These are phyloP conservation scores for Hygrocybe coccinea DNA, from an alignment of 768 basidiomycete genomes.

Conservation along the genomic window DNA sequence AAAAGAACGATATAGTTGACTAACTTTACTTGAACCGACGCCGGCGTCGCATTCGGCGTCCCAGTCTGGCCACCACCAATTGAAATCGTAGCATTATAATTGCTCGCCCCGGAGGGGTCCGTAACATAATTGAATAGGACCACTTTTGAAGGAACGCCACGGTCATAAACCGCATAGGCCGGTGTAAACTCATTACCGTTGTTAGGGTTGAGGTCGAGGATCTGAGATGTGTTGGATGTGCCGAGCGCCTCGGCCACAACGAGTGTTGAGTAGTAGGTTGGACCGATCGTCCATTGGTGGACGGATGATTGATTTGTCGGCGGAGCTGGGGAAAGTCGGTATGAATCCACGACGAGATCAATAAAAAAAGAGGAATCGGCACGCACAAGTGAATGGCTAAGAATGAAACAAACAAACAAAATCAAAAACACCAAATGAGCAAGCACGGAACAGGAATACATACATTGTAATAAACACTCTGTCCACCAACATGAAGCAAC, in stretches of 20 bases:
- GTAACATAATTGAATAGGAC: conserved; percentile 71
- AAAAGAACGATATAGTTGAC: conserved; percentile 16
- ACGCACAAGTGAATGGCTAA: conserved; percentile 32
- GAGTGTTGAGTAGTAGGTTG: conserved; percentile 69
- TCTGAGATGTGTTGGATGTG: conserved; percentile 53
- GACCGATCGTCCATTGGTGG: conserved; percentile 69
- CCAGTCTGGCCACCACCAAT: conserved; percentile 34
- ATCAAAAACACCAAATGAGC: conserved; percentile 1
- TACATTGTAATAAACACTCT: conserved; percentile 23
- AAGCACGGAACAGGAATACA: conserved; percentile 31
- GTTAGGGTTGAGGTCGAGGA: conserved; percentile 60
- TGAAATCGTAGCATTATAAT: conserved; percentile 49
- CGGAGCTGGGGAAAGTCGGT: conserved; percentile 34
- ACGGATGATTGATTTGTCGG: conserved; percentile 52
- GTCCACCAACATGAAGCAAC: conserved; percentile 21
- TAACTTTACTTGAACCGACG: conserved; percentile 50
- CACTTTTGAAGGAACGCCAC: conserved; percentile 53
- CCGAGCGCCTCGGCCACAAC: conserved; percentile 69
- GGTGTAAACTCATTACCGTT: conserved; percentile 51
- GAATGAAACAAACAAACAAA: conserved; percentile 19
- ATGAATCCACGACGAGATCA: conserved; percentile 23
- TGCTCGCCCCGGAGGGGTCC: conserved; percentile 52
- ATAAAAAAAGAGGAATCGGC: conserved; percentile 26
- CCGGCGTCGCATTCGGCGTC: conserved; percentile 33
- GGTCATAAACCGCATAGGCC: conserved; percentile 71